Conservation (phyloP, 805 yeast genomes). For the Schizosaccharomyces pombe region ASM294v3 CU329670.1:2100001-2100500, state of each 20-base stretch:
- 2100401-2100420: not conserved
- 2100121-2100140: slow-evolving; percentile 1
- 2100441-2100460: not conserved
- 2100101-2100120: slow-evolving; percentile 25
- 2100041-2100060: slow-evolving; percentile 45
- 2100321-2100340: slow-evolving; percentile 78
- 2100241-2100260: slow-evolving; percentile 40
- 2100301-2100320: slow-evolving; percentile 54
- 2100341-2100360: not conserved
- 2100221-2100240: slow-evolving; percentile 47
- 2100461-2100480: not conserved
- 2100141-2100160: slow-evolving; percentile 18
- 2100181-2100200: slow-evolving; percentile 17
- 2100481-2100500: not conserved
- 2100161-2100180: slow-evolving; percentile 13
- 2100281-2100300: slow-evolving; percentile 58
- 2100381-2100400: not conserved
- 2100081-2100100: slow-evolving; percentile 78
- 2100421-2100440: not conserved
- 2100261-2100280: slow-evolving; percentile 39
- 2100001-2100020: slow-evolving; percentile 11
- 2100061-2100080: slow-evolving; percentile 65
- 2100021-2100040: slow-evolving; percentile 64
- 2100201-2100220: slow-evolving; percentile 33
- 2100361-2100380: not conserved